Percentiles rank a stretch among this genome's conserved stretches.
These are phyloP conservation scores for Chondrus crispus DNA, from an alignment of 23 red algal species.

Conservation along the genomic window DNA sequence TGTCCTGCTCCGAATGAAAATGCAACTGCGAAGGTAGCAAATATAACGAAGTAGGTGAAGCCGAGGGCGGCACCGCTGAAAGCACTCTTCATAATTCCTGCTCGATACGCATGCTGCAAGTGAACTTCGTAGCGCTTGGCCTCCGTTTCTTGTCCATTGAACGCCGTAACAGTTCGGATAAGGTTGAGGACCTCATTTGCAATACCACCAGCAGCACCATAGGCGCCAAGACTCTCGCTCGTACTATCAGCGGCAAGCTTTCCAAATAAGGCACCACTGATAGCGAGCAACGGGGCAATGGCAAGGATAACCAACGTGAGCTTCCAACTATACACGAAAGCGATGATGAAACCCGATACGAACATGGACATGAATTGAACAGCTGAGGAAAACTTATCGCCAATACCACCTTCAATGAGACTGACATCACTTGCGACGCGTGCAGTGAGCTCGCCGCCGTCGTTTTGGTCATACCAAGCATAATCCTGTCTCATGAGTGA, in stretches of 20 bases:
- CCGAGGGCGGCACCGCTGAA: conserved; percentile 75
- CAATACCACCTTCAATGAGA: conserved; percentile 64
- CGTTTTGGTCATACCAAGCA: conserved; percentile 64
- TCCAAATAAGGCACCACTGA: conserved; percentile 72
- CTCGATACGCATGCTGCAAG: conserved; percentile 49
- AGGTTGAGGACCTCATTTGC: conserved; percentile 80
- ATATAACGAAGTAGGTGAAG: conserved; percentile 78
- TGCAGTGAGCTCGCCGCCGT: conserved; percentile 69
- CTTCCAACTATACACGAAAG: conserved; percentile 58
- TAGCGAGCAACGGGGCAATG: conserved; percentile 70
- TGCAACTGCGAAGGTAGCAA: conserved; percentile 82
- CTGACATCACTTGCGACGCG: conserved; percentile 75
- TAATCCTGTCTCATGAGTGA: conserved; percentile 74
- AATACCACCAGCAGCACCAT: conserved; percentile 70
- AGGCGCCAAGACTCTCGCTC: conserved; percentile 66
- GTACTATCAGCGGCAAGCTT: conserved; percentile 78
- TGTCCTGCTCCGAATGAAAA: conserved; percentile 76
- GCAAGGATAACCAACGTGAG: conserved; percentile 78
- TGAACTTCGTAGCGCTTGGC: conserved; percentile 66
- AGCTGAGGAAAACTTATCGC: conserved; percentile 64
- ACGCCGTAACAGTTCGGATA: conserved; percentile 87
- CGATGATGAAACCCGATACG: conserved; percentile 63
- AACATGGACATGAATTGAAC: conserved; percentile 72
- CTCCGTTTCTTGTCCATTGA: conserved; percentile 82
- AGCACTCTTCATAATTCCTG: conserved; percentile 30